Base-by-base conservation (phyloP, 1,284 basidiomycete genomes). In the Cutaneotrichosporon sp. region DNA sequence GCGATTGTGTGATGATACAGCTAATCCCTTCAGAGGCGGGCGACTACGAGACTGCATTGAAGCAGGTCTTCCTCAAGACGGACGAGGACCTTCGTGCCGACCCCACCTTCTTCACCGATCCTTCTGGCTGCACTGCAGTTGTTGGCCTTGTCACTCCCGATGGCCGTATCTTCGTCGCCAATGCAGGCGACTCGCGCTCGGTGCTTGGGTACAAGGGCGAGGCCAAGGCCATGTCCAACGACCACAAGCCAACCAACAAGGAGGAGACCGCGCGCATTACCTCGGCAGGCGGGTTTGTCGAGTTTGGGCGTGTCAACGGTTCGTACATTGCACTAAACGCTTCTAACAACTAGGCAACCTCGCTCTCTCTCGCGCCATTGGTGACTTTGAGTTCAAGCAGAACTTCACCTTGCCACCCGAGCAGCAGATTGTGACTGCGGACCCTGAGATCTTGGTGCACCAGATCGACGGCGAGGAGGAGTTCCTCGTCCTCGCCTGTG, bases 361-460 rank as follows among this genome's bases (percentile, higher is more conserved):
- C 63, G 96, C 97, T 0, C 83, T 99, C 50, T 97, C 95, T 22
- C 86, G 97, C 72, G 97, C 97, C 1, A 85, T 99, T 32, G 97
- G 97, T 62, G 97, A 99, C 79, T 99, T 99, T 76, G 94, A 97
- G 74, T 99, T 97, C 85, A 99, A 99, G 85, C 94, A 96, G 81
- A 96, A 95, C 77, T 85, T 86, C 60, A 82, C 86, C 11, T 81
- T 98, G 18, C 81, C 86, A 32, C 88, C 95, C 18, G 95, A 99
- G 81, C 86, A 88, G 63, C 97, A 99, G 81, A 90, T 97, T 63
- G 97, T 99, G 70, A 99, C 97, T 4, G 88, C 92, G 60, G 88
- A 98, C 78, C 97, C 97, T 30, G 97, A 99, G 68, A 85, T 99
- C 70, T 89, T 87, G 36, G 83, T 85, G 56, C 95, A 97, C 82